These are phyloP conservation scores for Boletus reticuloceps DNA, from an alignment of 768 basidiomycete species.

Conservation along the genomic window DNA sequence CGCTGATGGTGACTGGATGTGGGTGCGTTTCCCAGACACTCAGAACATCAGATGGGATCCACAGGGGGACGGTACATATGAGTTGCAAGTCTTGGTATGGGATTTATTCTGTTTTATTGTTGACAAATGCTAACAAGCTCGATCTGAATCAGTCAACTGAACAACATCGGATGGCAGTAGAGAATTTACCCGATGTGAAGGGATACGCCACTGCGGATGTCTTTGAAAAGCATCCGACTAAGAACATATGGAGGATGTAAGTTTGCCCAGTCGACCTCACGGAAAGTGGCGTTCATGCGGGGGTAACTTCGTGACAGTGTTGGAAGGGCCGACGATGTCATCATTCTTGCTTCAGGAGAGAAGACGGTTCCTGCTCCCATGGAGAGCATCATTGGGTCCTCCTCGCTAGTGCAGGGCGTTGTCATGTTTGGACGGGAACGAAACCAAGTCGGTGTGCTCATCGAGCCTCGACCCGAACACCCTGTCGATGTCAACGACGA, in stretches of 20 bases:
- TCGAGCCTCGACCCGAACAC: conserved; percentile 23
- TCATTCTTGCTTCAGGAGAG: conserved; percentile 23
- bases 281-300: background rate
- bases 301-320: conserved; percentile 2
- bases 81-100: conserved; percentile 38
- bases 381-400: conserved; percentile 29
- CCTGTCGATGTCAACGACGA: conserved; percentile 21
- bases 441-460: conserved; percentile 32
- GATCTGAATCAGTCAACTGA: background rate
- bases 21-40: conserved; percentile 28
- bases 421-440: conserved; percentile 37
- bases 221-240: conserved; percentile 43
- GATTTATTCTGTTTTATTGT: background rate
- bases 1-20: conserved; percentile 34
- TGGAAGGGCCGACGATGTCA: conserved; percentile 38
- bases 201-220: conserved; percentile 46
- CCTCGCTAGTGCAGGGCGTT: conserved; percentile 18
- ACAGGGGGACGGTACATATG: conserved; percentile 34
- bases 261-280: background rate
- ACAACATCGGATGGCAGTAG: conserved; percentile 6
- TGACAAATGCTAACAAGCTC: background rate
- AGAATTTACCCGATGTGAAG: conserved; percentile 38
- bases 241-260: conserved; percentile 37
- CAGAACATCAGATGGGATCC: conserved; percentile 29
- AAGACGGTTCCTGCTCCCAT: conserved; percentile 24